Percentiles rank a stretch among this genome's conserved stretches.
Conservation (phyloP, 768 basidiomycete species). For the Trametes elegans region DNA sequence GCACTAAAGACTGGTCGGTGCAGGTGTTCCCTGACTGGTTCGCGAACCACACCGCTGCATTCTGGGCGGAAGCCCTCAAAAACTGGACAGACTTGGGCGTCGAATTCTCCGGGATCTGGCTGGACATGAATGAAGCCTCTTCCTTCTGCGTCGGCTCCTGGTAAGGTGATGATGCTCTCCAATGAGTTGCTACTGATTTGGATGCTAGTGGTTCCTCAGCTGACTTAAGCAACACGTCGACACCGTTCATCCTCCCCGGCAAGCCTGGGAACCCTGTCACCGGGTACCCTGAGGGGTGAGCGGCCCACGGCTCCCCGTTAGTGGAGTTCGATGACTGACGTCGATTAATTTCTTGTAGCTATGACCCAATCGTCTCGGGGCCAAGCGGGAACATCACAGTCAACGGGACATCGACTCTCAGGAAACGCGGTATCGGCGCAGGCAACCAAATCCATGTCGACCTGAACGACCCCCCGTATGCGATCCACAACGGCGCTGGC, state of each 20-base stretch:
- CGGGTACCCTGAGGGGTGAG: conserved; percentile 70
- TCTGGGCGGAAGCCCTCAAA: conserved; percentile 58
- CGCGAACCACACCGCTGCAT: conserved; percentile 44
- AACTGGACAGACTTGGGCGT: conserved; percentile 55
- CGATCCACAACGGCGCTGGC: conserved; percentile 65
- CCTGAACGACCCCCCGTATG: conserved; percentile 59
- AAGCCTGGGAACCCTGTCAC: conserved; percentile 48
- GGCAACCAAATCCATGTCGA: conserved; percentile 45
- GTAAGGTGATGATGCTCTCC: conserved; percentile 26
- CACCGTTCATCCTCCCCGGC: conserved; percentile 58
- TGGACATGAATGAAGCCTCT: conserved; percentile 65
- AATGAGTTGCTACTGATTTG: not conserved
- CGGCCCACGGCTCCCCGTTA: not conserved
- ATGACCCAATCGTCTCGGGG: conserved; percentile 58
- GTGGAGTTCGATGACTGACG: not conserved
- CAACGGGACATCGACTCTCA: conserved; percentile 45
- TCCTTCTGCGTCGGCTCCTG: conserved; percentile 64
- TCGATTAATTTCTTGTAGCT: conserved; percentile 58
- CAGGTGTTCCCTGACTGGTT: conserved; percentile 66
- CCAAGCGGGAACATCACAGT: conserved; percentile 75
- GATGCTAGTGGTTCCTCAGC: conserved; percentile 50
- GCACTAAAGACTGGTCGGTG: not conserved
- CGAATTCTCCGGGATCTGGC: conserved; percentile 64
- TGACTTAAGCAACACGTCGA: conserved; percentile 50
- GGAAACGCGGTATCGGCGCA: conserved; percentile 48